Percentiles rank a stretch among this genome's conserved stretches.
These are phyloP conservation scores for Allium sativum DNA, from an alignment of 106 monocot species.

Conservation along the genomic window DNA sequence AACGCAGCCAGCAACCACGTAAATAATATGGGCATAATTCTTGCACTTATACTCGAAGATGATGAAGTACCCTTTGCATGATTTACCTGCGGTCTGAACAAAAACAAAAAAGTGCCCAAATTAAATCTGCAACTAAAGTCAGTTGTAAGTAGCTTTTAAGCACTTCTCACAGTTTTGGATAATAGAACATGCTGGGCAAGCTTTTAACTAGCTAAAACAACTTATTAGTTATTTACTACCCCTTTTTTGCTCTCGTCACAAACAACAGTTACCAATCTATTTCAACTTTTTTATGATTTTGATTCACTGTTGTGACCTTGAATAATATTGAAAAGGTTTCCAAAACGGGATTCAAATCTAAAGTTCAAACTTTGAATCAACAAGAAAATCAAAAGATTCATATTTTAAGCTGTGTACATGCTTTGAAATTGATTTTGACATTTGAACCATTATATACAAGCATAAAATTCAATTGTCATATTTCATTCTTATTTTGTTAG, in stretches of 20 bases:
- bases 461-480: too few relatives aligned
- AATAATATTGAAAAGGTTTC: too few relatives aligned
- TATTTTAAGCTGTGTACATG: too few relatives aligned
- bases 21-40: conserved; percentile 1
- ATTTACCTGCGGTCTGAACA: conserved; percentile 17
- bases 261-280: background rate
- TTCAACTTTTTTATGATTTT: too few relatives aligned
- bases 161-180: background rate
- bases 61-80: conserved; percentile 13
- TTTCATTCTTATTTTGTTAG: too few relatives aligned
- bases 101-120: background rate
- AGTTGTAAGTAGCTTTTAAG: background rate
- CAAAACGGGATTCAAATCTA: too few relatives aligned
- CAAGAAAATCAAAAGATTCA: too few relatives aligned
- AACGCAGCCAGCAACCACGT: conserved; percentile 4
- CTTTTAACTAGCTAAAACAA: background rate
- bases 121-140: background rate
- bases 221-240: background rate
- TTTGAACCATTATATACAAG: too few relatives aligned
- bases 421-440: too few relatives aligned
- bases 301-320: too few relatives aligned
- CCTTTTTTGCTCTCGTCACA: background rate
- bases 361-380: too few relatives aligned
- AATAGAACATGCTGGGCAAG: background rate
- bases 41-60: background rate